Conservation (phyloP, 129 eudicot genomes). For the Logfia minima region DNA sequence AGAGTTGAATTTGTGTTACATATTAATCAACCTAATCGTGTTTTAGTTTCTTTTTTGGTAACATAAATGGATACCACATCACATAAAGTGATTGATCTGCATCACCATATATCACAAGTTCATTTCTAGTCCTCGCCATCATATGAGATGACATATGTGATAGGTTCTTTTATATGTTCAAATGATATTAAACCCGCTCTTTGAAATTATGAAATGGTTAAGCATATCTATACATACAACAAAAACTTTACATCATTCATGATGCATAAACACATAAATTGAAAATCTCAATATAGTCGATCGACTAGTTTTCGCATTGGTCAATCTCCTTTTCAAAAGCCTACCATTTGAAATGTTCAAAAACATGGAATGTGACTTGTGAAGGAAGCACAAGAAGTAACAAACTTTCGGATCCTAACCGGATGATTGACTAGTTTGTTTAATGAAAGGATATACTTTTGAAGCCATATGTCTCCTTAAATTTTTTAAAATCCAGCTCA, state of each 20-base stretch:
- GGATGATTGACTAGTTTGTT: too few relatives aligned
- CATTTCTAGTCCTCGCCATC: not conserved
- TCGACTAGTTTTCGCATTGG: not conserved
- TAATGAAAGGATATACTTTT: too few relatives aligned
- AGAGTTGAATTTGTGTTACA: not conserved
- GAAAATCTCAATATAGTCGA: not conserved
- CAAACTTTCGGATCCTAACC: not conserved
- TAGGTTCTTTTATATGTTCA: not conserved
- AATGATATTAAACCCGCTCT: not conserved
- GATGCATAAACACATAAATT: not conserved
- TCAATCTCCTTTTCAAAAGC: slow-evolving; percentile 1
- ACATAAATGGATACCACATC: slow-evolving; percentile 17
- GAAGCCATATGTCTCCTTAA: too few relatives aligned
- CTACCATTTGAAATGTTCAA: not conserved
- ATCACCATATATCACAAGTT: not conserved
- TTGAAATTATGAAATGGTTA: not conserved
- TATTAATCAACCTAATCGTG: not conserved
- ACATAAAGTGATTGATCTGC: slow-evolving; percentile 18
- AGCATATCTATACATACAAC: not conserved
- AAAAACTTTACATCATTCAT: not conserved
- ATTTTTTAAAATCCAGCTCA: too few relatives aligned
- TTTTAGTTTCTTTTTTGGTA: not conserved
- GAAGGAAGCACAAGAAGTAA: slow-evolving; percentile 12
- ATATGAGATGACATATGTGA: not conserved
- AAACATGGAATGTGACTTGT: slow-evolving; percentile 6